Evolutionary conservation across 2,329 filamentous ascomycete species (phyloP).

Genomic region (Lachnellula hyalina): DNA sequence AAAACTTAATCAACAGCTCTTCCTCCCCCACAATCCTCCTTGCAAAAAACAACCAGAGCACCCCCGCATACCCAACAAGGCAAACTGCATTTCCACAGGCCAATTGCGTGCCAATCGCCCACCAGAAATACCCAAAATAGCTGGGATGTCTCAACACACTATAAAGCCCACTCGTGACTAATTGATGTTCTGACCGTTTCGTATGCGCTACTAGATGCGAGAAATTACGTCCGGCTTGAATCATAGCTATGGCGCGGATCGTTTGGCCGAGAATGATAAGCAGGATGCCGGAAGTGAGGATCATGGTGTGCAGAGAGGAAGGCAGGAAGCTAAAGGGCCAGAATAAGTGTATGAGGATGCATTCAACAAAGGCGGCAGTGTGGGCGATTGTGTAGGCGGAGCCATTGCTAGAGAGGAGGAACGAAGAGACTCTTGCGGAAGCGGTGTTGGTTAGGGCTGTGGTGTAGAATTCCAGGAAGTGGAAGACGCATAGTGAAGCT

Average conservation of each 20-base stretch:
- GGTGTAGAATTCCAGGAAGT: slow-evolving; percentile 94
- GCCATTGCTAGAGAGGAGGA: slow-evolving; percentile 82
- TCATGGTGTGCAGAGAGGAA: slow-evolving; percentile 30
- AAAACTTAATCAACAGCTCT: slow-evolving; percentile 70
- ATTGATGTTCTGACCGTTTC: slow-evolving; percentile 61
- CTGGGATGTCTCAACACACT: slow-evolving; percentile 72
- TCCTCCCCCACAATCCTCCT: slow-evolving; percentile 75
- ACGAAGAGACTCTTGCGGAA: slow-evolving; percentile 66
- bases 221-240: slow-evolving; percentile 83
- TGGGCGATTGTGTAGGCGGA: slow-evolving; percentile 81
- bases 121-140: slow-evolving; percentile 99
- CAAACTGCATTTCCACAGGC: slow-evolving; percentile 81
- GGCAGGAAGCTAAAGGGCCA: slow-evolving; percentile 39
- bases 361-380: slow-evolving; percentile 66
- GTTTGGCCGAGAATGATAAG: slow-evolving; percentile 67
- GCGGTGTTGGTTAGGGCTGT: slow-evolving; percentile 80
- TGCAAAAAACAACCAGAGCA: slow-evolving; percentile 84
- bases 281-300: slow-evolving; percentile 52
- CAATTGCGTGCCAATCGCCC: slow-evolving; percentile 90
- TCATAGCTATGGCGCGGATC: slow-evolving; percentile 79
- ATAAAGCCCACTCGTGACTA: slow-evolving; percentile 86
- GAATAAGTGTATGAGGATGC: slow-evolving; percentile 53
- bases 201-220: slow-evolving; percentile 78
- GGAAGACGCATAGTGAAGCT: slow-evolving; percentile 68
- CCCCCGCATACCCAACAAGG: slow-evolving; percentile 64